phyloP scores from a whole-genome alignment of 2,329 filamentous ascomycete genomes.

The Fusarium sp. region DNA sequence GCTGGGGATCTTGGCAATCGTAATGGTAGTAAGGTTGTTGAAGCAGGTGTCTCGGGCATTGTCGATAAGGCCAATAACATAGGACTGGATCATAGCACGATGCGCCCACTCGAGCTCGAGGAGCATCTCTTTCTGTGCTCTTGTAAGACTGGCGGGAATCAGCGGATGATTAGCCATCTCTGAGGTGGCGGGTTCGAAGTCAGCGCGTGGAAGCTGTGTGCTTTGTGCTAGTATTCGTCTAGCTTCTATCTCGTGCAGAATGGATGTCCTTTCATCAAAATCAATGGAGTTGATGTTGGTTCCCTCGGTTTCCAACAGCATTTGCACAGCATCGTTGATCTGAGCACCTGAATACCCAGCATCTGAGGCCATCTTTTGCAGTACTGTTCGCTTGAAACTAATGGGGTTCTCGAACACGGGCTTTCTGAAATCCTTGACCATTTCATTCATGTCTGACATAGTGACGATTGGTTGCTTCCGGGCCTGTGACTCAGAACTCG shows the following conservation, averaged over 20 bases:
- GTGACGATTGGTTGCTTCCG: conserved; percentile 34
- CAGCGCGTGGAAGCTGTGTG: conserved; percentile 13
- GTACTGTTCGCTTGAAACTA: conserved; percentile 49
- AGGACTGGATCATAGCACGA: conserved; percentile 75
- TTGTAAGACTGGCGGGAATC: conserved; percentile 68
- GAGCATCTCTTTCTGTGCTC: conserved; percentile 76
- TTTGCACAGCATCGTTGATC: conserved; percentile 50
- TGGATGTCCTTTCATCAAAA: conserved; percentile 50
- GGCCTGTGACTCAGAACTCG: conserved; percentile 22
- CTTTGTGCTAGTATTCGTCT: conserved; percentile 17
- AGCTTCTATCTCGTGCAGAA: conserved; percentile 28
- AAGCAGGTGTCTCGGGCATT: conserved; percentile 64
- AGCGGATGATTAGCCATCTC: conserved; percentile 52
- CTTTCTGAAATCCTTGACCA: conserved; percentile 39
- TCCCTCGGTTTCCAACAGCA: conserved; percentile 54
- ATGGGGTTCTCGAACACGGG: conserved; percentile 43
- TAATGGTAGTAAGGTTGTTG: conserved; percentile 67
- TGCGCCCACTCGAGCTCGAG: conserved; percentile 78
- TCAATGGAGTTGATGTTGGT: conserved; percentile 48
- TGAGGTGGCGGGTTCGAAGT: conserved; percentile 37
- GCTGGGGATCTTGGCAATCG: conserved; percentile 73
- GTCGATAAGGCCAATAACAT: conserved; percentile 73
- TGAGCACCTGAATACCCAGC: conserved; percentile 52
- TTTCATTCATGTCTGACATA: conserved; percentile 45
- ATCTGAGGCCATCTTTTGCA: conserved; percentile 55